Evolutionary conservation across 2,329 filamentous ascomycete species (phyloP).

Genomic region (Emergomyces africanus): DNA sequence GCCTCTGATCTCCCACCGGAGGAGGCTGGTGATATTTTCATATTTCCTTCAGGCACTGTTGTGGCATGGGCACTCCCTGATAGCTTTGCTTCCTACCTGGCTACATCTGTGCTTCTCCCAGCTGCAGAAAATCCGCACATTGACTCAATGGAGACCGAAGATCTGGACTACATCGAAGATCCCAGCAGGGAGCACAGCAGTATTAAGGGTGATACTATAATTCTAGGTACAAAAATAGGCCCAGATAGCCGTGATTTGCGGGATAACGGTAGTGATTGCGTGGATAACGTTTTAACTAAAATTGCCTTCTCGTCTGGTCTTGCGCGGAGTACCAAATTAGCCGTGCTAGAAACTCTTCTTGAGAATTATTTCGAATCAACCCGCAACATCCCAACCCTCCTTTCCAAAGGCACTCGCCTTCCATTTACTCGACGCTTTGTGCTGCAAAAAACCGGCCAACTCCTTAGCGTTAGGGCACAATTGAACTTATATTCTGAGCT

Average conservation of each 20-base stretch:
- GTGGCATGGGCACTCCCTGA: slow-evolving; percentile 83
- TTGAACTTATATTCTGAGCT: slow-evolving; percentile 95
- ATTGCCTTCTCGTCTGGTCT: slow-evolving; percentile 94
- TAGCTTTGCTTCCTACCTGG: slow-evolving; percentile 55
- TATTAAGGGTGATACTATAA: slow-evolving; percentile 78
- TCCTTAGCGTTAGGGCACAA: slow-evolving; percentile 78
- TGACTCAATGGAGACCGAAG: slow-evolving; percentile 66
- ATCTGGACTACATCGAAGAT: slow-evolving; percentile 78
- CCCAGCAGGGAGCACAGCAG: slow-evolving; percentile 56
- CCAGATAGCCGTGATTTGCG: slow-evolving; percentile 12
- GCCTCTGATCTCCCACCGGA: slow-evolving; percentile 27
- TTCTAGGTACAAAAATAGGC: slow-evolving; percentile 60
- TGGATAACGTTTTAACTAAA: slow-evolving; percentile 67
- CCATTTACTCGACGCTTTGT: slow-evolving; percentile 65
- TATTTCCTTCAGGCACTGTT: slow-evolving; percentile 88
- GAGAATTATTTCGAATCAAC: slow-evolving; percentile 79
- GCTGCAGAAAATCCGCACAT: slow-evolving; percentile 66
- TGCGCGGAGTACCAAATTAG: slow-evolving; percentile 84
- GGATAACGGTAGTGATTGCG: slow-evolving; percentile 22
- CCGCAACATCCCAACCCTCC: slow-evolving; percentile 62
- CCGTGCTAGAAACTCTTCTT: slow-evolving; percentile 74
- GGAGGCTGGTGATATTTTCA: slow-evolving; percentile 70
- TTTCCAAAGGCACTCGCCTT: slow-evolving; percentile 53
- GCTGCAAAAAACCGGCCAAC: slow-evolving; percentile 82
- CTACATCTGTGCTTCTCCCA: slow-evolving; percentile 57